A percentile compares a stretch with the other conserved stretches of the same genome.
These are phyloP conservation scores for Capsicum chinense DNA, from an alignment of 257 asterid genomes.

Conservation along the genomic window DNA sequence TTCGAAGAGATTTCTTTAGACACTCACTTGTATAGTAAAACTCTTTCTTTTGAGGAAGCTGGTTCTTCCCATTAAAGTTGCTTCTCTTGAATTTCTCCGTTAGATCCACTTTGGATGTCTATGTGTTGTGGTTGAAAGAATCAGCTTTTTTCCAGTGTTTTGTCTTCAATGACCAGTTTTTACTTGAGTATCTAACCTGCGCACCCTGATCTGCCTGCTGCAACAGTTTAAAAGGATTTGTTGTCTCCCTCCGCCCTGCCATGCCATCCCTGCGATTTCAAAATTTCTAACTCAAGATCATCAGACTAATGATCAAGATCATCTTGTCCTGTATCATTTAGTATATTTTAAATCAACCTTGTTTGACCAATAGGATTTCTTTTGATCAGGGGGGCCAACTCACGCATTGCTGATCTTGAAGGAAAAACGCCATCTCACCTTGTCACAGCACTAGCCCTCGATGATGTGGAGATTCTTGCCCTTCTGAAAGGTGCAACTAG, in stretches of 20 bases:
- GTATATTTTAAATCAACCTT: neutral
- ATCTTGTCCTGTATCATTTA: neutral
- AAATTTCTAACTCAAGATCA: neutral
- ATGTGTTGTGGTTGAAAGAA: no score
- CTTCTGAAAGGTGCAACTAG: constrained; percentile 63
- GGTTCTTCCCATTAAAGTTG: no score
- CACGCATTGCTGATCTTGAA: constrained; percentile 65
- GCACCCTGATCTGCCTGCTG: no score
- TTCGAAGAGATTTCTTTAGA: no score
- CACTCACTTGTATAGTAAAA: no score
- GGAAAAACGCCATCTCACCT: constrained; percentile 75
- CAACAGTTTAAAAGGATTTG: neutral
- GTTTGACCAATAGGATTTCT: constrained; percentile 16
- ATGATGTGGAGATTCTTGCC: constrained; percentile 73
- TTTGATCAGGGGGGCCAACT: constrained; percentile 76
- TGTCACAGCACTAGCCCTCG: constrained; percentile 54
- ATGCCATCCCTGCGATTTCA: no score
- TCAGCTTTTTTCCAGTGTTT: no score
- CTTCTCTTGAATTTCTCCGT: no score
- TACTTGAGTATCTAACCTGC: no score
- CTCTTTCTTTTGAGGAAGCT: no score
- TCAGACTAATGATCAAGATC: constrained; percentile 6
- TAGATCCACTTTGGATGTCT: no score
- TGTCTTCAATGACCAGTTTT: no score
- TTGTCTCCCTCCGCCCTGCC: neutral